Evolutionary conservation across 352 stramenopile genomes (phyloP).

Genomic region (Plasmopara muralis): DNA sequence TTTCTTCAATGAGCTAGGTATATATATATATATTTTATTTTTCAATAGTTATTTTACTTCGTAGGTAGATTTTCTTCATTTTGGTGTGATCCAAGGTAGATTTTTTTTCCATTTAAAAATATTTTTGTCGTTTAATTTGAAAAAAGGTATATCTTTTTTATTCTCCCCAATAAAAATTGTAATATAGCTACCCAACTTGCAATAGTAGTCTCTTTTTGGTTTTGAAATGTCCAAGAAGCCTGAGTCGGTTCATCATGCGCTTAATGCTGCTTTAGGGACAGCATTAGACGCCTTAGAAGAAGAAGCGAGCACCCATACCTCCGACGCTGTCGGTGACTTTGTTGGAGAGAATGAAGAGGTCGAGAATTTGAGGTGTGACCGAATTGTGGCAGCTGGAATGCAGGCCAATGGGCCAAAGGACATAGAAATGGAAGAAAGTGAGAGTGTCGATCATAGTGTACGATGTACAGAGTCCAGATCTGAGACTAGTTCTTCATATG

Average conservation of each 20-base stretch:
- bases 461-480: slow-evolving; percentile 21
- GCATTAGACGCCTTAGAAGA: slow-evolving; percentile 4
- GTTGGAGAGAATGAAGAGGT: slow-evolving; percentile 5
- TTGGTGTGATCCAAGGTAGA: too few relatives aligned
- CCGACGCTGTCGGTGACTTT: not conserved
- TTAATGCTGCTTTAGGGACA: slow-evolving; percentile 3
- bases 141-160: too few relatives aligned
- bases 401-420: not conserved
- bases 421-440: slow-evolving; percentile 2
- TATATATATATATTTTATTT: too few relatives aligned
- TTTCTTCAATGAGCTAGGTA: too few relatives aligned
- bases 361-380: slow-evolving; percentile 11
- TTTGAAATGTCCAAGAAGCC: slow-evolving; percentile 11
- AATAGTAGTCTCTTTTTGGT: too few relatives aligned
- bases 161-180: too few relatives aligned
- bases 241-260: slow-evolving; percentile 5
- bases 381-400: slow-evolving; percentile 9
- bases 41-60: too few relatives aligned
- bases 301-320: not conserved
- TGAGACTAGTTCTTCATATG: slow-evolving; percentile 2
- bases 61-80: too few relatives aligned
- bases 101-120: too few relatives aligned
- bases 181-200: too few relatives aligned
- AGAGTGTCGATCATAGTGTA: not conserved
- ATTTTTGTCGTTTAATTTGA: too few relatives aligned